phyloP scores from a whole-genome alignment of 345 rosid genomes.

The Camelina laxa region DNA sequence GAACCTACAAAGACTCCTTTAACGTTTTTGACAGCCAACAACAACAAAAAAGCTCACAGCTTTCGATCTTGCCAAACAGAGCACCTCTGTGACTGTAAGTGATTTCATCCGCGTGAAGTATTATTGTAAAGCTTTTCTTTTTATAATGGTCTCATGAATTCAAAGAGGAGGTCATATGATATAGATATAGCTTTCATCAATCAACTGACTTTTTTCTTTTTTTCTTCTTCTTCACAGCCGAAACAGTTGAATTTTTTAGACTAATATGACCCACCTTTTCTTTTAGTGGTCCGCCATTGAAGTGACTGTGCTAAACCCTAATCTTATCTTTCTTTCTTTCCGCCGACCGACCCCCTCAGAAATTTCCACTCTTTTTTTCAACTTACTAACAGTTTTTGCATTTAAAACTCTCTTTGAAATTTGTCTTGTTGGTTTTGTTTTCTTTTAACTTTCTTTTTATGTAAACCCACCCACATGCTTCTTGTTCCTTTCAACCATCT shows the following conservation, averaged over 20 bases:
- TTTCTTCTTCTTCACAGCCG: conserved; percentile 17
- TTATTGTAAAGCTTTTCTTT: conserved; percentile 13
- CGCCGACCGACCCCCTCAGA: conserved; percentile 32
- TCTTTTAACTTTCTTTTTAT: conserved; percentile 18
- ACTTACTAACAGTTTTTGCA: conserved; percentile 38
- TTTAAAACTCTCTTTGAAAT: conserved; percentile 43
- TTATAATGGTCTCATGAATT: background rate
- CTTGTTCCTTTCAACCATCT: conserved; percentile 28
- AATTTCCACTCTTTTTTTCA: conserved; percentile 24
- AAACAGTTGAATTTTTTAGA: conserved; percentile 41
- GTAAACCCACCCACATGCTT: conserved; percentile 42
- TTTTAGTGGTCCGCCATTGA: conserved; percentile 46
- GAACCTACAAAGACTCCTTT: conserved; percentile 37
- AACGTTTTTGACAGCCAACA: conserved; percentile 37
- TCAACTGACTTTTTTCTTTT: background rate
- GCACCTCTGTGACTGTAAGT: conserved; percentile 32
- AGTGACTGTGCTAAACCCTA: conserved; percentile 45
- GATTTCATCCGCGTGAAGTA: conserved; percentile 27
- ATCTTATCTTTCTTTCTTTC: conserved; percentile 34
- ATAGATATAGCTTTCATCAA: conserved; percentile 29
- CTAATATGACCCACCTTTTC: conserved; percentile 31
- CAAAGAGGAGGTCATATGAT: background rate
- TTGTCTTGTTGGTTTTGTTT: conserved; percentile 18
- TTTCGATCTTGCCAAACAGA: conserved; percentile 29
- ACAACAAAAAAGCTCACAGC: conserved; percentile 31